Evolutionary conservation across 2,329 filamentous ascomycete genomes (phyloP).

Genomic region (Neonectria faginata): DNA sequence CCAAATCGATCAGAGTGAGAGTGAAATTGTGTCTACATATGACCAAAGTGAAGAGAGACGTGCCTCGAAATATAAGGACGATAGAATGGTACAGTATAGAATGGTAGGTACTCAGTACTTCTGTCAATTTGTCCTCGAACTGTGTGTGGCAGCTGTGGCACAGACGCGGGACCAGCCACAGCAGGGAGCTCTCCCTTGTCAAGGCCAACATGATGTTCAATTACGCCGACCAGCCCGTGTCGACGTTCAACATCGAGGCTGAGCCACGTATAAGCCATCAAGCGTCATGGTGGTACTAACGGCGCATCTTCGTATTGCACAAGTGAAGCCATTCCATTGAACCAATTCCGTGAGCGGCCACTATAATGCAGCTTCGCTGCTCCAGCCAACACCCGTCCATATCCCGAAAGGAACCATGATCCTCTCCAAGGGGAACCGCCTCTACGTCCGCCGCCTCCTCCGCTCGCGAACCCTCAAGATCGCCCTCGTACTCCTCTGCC

Average conservation of each 20-base stretch:
- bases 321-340: not conserved
- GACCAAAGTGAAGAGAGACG: not conserved
- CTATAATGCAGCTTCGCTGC: constrained; percentile 42
- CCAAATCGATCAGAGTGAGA: not conserved
- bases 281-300: constrained; percentile 14
- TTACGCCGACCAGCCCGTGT: not conserved
- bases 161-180: constrained; percentile 4
- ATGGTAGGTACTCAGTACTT: no score
- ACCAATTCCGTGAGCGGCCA: constrained; percentile 6
- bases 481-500: constrained; percentile 49
- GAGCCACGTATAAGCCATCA: constrained; percentile 10
- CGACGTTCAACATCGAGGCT: not conserved
- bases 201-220: not conserved
- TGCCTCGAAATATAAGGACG: no score
- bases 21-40: not conserved
- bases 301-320: constrained; percentile 9
- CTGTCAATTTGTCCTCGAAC: no score
- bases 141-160: not conserved
- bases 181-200: not conserved
- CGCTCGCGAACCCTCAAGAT: constrained; percentile 52
- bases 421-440: constrained; percentile 46
- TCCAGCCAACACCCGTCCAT: constrained; percentile 28
- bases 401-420: constrained; percentile 44
- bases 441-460: constrained; percentile 53
- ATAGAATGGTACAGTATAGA: no score